Base-by-base conservation (phyloP, 2,329 filamentous ascomycete species). In the Diaporthe caulivora region DNA sequence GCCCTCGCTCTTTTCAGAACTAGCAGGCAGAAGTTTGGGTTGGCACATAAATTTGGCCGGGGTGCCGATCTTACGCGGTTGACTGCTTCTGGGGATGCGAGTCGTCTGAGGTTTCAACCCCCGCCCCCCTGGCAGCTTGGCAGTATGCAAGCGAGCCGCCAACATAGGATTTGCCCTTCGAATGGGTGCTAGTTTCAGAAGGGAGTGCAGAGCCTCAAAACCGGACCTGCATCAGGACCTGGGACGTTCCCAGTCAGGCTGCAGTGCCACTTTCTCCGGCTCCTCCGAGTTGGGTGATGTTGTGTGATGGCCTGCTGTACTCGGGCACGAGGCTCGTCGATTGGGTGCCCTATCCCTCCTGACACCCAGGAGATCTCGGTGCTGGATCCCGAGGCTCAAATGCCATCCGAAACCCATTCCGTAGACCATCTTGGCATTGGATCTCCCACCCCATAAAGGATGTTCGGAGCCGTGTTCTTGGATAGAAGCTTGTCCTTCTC, bases 21-120 rank as follows among this genome's bases (percentile, higher is more conserved):
- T 2, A 53, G 24, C 62, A 67, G 62, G 62, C 47, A 67, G 62
- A 8, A 24, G 62, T 67, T 67, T 67, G 44, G 62, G n/a, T 51
- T 67, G 62, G 31, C 47, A 40, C 37, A 15, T 31, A 10, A 1
- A 67, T 26, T 26, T 31, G 62, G 47, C 47, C 47, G 31, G 47
- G 62, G 47, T 67, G 62, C 47, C 62, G 62, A 67, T 67, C 62
- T 67, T 18, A 67, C 62, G n/a, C 47, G 37, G 47, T 53, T 67
- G 62, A 67, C 62, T 67, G 31, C 47, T 40, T 21, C 15, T 40
- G 31, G 44, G 34, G 7, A 67, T 40, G 44, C 47, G 47, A 67
- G 62, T 53, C 62, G 62, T 67, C 47, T 53, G 62, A 67, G 62
- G 62, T 67, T 67, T 67, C 62, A 67, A 67, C 62, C 47, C 62